phyloP scores from a whole-genome alignment of 805 yeast species.

The Blastobotrys parvus region DNA sequence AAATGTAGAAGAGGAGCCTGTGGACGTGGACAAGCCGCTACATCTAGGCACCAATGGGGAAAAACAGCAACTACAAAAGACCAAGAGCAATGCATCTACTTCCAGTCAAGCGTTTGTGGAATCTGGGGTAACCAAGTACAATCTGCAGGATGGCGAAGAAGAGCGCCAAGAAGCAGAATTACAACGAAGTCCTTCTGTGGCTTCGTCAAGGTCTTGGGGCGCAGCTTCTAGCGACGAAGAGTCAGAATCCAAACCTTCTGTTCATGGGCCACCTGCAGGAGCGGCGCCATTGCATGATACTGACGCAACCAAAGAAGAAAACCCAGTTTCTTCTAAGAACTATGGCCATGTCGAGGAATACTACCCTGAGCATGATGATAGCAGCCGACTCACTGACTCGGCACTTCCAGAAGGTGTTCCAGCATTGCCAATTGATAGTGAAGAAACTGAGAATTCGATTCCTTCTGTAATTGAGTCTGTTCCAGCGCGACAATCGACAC shows the following conservation, averaged over 20 bases:
- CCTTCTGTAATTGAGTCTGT: neutral
- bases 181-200: constrained; percentile 1
- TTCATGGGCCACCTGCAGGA: no score
- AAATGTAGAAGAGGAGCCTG: constrained; percentile 3
- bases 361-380: constrained; percentile 5
- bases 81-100: neutral
- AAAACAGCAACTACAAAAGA: constrained; percentile 1
- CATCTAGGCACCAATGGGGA: constrained; percentile 7
- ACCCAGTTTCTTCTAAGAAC: no score
- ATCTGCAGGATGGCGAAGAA: neutral
- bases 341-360: constrained; percentile 5
- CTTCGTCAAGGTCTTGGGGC: neutral
- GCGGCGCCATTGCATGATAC: no score
- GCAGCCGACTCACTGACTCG: no score
- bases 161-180: constrained; percentile 1
- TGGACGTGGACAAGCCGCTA: constrained; percentile 3
- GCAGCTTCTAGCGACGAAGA: neutral
- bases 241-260: no score
- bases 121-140: neutral
- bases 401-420: neutral
- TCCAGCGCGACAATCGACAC: neutral
- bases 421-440: neutral
- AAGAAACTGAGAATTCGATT: neutral
- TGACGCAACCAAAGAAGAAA: no score
- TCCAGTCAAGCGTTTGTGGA: neutral